phyloP scores from a whole-genome alignment of 2,329 filamentous ascomycete species.

The Ceratocystiopsis sp. region DNA sequence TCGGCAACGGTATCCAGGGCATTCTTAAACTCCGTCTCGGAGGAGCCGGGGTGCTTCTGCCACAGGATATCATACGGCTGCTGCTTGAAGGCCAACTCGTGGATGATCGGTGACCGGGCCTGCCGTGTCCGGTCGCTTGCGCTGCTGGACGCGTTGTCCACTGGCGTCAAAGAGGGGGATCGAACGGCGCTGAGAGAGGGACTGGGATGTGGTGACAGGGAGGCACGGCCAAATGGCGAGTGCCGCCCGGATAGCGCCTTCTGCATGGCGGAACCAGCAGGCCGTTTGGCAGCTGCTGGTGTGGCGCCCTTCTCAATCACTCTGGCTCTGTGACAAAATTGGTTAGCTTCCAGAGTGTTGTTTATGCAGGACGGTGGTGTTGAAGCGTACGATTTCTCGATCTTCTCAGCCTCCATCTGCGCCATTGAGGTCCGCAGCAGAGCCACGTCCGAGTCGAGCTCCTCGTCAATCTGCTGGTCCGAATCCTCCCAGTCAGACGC shows the following conservation, averaged over 20 bases:
- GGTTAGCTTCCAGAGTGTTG: constrained; percentile 1
- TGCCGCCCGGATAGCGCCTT: constrained; percentile 8
- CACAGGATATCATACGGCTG: constrained; percentile 31
- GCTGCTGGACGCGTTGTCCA: constrained; percentile 32
- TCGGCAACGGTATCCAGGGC: constrained; percentile 43
- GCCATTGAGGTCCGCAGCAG: constrained; percentile 28
- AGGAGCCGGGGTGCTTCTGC: constrained; percentile 30
- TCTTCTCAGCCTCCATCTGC: constrained; percentile 26
- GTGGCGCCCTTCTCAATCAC: constrained; percentile 16
- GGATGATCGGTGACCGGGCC: constrained; percentile 32
- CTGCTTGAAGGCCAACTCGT: constrained; percentile 40
- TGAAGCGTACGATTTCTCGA: constrained; percentile 24
- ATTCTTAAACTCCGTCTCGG: constrained; percentile 33
- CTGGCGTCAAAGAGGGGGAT: constrained; percentile 35
- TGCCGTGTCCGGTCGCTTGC: constrained; percentile 31
- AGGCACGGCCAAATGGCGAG: constrained; percentile 8
- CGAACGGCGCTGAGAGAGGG: constrained; percentile 36
- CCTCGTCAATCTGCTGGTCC: constrained; percentile 16
- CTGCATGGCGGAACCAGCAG: constrained; percentile 6
- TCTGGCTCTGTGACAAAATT: constrained; percentile 19
- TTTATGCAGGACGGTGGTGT: too few relatives aligned
- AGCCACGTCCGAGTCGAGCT: constrained; percentile 31
- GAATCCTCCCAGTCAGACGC: constrained; percentile 8
- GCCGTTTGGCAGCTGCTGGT: constrained; percentile 11
- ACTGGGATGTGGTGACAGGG: constrained; percentile 22